phyloP scores from a whole-genome alignment of 208 protist species.

The Vickermania spadyakhi region DNA sequence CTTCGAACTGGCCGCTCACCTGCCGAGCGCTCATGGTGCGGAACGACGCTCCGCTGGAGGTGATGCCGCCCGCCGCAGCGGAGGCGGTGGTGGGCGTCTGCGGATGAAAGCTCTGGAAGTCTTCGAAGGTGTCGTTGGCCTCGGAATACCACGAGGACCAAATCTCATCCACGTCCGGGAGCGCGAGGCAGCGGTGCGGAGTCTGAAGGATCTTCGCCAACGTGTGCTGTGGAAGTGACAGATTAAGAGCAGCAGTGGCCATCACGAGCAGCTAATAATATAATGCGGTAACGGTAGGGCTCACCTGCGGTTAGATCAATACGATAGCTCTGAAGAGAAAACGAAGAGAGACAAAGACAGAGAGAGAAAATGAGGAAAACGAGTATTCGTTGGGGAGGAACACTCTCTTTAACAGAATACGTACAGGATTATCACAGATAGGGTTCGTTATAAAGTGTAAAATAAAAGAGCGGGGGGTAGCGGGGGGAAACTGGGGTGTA shows the following conservation, averaged over 20 bases:
- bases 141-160: conserved; percentile 86
- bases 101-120: conserved; percentile 77
- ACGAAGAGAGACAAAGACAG: conserved; percentile 10
- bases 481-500: too few relatives aligned
- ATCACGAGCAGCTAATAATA: neutral
- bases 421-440: too few relatives aligned
- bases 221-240: too few relatives aligned
- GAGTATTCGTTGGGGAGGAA: too few relatives aligned
- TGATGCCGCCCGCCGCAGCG: conserved; percentile 1
- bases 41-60: conserved; percentile 34
- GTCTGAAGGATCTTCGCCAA: conserved; percentile 44
- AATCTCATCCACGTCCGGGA: conserved; percentile 47
- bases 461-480: too few relatives aligned
- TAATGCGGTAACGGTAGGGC: conserved; percentile 6
- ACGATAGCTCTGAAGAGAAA: conserved; percentile 10
- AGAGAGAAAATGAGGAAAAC: conserved; percentile 4
- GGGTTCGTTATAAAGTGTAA: too few relatives aligned
- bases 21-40: conserved; percentile 74
- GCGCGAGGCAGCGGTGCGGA: conserved; percentile 25
- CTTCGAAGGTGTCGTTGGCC: conserved; percentile 59
- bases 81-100: conserved; percentile 9
- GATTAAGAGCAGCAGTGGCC: neutral
- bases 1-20: conserved; percentile 86
- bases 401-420: too few relatives aligned
- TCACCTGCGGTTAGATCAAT: conserved; percentile 1